Evolutionary conservation across 208 protist genomes (phyloP).

Genomic region (Trypanosoma avium): DNA sequence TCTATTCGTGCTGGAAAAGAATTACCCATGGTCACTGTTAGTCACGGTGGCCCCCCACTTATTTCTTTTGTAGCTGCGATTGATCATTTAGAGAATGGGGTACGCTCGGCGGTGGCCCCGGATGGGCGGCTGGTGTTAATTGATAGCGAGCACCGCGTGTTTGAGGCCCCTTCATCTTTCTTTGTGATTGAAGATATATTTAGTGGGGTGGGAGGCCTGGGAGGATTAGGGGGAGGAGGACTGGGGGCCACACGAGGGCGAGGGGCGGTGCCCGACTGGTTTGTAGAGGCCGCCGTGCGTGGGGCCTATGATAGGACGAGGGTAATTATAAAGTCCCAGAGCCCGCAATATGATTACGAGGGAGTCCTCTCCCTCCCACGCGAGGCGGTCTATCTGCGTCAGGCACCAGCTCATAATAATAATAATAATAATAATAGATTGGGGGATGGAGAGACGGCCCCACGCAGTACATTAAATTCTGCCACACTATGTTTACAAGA

Average conservation of each 20-base stretch:
- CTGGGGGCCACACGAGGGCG: no score
- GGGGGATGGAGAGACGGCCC: not conserved
- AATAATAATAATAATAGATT: not conserved
- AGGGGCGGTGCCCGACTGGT: slow-evolving; percentile 57
- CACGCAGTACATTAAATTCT: not conserved
- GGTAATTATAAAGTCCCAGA: slow-evolving; percentile 41
- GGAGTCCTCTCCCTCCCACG: slow-evolving; percentile 59
- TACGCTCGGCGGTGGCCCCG: slow-evolving; percentile 24
- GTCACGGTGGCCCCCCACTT: slow-evolving; percentile 3
- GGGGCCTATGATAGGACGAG: slow-evolving; percentile 74
- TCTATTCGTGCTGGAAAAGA: slow-evolving; percentile 55
- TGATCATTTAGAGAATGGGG: slow-evolving; percentile 26
- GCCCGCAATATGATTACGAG: slow-evolving; percentile 74
- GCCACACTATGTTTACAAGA: slow-evolving; percentile 38
- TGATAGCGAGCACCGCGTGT: slow-evolving; percentile 37
- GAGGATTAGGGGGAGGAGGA: no score
- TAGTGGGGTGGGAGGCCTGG: slow-evolving; percentile 37
- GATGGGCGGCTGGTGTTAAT: slow-evolving; percentile 22
- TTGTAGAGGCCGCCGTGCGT: slow-evolving; percentile 48
- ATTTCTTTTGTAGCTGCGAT: slow-evolving; percentile 4
- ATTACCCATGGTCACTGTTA: slow-evolving; percentile 52
- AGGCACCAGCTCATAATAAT: slow-evolving; percentile 5
- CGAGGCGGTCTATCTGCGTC: slow-evolving; percentile 31
- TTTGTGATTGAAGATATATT: slow-evolving; percentile 81
- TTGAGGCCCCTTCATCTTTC: slow-evolving; percentile 56